A percentile compares a stretch with the other conserved stretches of the same genome.
Conservation (phyloP, 2,329 filamentous ascomycete genomes). For the Cucurbitaria berberidis region DNA sequence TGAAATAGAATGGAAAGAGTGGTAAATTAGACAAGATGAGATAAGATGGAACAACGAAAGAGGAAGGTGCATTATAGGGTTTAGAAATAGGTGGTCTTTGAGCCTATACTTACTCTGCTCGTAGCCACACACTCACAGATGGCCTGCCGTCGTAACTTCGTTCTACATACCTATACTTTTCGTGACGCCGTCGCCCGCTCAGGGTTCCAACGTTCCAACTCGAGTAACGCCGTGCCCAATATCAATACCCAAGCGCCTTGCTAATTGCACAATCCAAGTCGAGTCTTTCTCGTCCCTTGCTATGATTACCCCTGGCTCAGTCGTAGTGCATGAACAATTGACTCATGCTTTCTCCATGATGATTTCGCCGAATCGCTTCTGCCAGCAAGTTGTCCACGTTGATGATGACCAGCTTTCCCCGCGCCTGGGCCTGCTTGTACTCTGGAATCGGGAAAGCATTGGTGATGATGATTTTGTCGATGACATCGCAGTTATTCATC, state of each 20-base stretch:
- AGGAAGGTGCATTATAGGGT: neutral
- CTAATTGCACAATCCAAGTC: constrained; percentile 6
- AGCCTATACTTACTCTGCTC: neutral
- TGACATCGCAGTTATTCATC: constrained; percentile 90
- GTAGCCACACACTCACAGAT: neutral
- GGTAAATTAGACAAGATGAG: no score
- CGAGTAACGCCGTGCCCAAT: neutral
- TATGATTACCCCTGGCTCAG: constrained; percentile 16
- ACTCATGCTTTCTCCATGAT: constrained; percentile 86
- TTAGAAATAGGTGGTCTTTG: no score
- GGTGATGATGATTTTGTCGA: constrained; percentile 91
- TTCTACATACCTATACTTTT: neutral
- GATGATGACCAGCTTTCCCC: constrained; percentile 81
- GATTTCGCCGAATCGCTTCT: constrained; percentile 93
- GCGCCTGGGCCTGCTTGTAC: constrained; percentile 70
- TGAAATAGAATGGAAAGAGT: no score
- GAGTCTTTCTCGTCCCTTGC: neutral
- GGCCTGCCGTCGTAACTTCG: neutral
- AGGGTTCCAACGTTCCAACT: neutral
- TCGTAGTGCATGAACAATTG: constrained; percentile 57
- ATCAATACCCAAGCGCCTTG: constrained; percentile 17
- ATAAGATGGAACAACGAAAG: neutral
- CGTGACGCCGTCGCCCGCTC: neutral
- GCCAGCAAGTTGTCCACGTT: constrained; percentile 87
- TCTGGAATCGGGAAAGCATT: constrained; percentile 94